Evolutionary conservation across 2,329 filamentous ascomycete genomes (phyloP), one percentile per base, ranked within the genome.

Genomic region (Colletotrichum tabaci): DNA sequence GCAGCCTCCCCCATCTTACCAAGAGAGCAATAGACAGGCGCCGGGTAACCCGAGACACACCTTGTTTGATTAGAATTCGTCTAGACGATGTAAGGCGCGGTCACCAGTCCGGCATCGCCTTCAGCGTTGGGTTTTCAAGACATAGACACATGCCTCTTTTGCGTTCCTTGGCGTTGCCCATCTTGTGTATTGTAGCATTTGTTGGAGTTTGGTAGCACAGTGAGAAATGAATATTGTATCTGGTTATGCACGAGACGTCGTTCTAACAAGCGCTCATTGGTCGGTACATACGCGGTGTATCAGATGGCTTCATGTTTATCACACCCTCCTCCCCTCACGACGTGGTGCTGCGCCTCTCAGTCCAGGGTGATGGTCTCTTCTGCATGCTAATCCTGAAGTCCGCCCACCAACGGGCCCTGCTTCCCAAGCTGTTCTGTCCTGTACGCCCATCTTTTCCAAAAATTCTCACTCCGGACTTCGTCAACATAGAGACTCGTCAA

Each of bases 41-140:
- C 69, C 69, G 12, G 69, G 69, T 5, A 72, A 72, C 40, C 21
- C 60, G 8, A 30, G 65, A 49, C 64, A 72, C 47, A 72, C 58
- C 23, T 38, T 69, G 69, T 72, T 72, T 64, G 69, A 72, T 49
- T 72, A 72, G 69, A 72, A 56, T 46, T 69, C 60, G 47, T 56
- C 23, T 23, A 47, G 53, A 64, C 12, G 60, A 44, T 30, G 42
- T 13, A 42, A 13, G 44, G 40, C 26, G 12, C 44, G 35, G 52
- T 55, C 21, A 52, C 26, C 46, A 61, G 42, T 42, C 40, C 58
- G 55, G 23, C 60, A 23, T 50, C 60, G 40, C 42, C 47, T 38
- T 26, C 35, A 9, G 16, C 50, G 58, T 57, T 23, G 26, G 30
- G 38, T 47, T 55, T 55, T 12, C 2, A 40, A 66, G 46, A 55